Conservation (phyloP, 2,329 filamentous ascomycete species). For the Trematosphaeria pertusa region DNA sequence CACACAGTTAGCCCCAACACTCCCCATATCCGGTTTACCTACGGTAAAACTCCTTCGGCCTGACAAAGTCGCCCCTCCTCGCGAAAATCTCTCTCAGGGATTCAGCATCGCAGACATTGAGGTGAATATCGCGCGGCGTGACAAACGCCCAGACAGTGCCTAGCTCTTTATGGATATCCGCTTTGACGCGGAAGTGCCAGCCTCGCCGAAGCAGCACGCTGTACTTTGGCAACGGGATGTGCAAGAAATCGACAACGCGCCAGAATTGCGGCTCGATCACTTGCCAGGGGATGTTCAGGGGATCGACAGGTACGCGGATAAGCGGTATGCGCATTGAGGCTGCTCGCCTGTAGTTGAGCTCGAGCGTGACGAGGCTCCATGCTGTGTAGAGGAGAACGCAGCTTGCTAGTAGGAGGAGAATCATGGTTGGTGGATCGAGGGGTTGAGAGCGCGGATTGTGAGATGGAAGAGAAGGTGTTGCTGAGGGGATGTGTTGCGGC, state of each 20-base stretch:
- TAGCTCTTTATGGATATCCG: background rate
- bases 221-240: conserved; percentile 2
- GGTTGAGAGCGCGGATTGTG: too few relatives aligned
- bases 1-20: background rate
- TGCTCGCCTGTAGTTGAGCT: conserved; percentile 15
- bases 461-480: too few relatives aligned
- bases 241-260: conserved; percentile 10
- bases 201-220: conserved; percentile 2
- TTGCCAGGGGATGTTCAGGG: conserved; percentile 16
- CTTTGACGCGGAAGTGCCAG: conserved; percentile 12
- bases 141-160: conserved; percentile 10
- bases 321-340: conserved; percentile 16
- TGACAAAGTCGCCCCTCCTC: conserved; percentile 1
- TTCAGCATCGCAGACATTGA: conserved; percentile 4
- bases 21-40: background rate
- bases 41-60: conserved; percentile 5
- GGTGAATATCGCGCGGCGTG: conserved; percentile 2
- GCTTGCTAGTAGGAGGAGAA: background rate
- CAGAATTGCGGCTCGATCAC: conserved; percentile 17
- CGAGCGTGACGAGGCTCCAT: conserved; percentile 16
- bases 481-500: too few relatives aligned
- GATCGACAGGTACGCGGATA: conserved; percentile 16
- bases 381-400: conserved; percentile 1
- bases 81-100: conserved; percentile 3
- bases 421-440: background rate